Evolutionary conservation across 2,329 filamentous ascomycete species (phyloP).

Genomic region (Epichloe coenophiala): DNA sequence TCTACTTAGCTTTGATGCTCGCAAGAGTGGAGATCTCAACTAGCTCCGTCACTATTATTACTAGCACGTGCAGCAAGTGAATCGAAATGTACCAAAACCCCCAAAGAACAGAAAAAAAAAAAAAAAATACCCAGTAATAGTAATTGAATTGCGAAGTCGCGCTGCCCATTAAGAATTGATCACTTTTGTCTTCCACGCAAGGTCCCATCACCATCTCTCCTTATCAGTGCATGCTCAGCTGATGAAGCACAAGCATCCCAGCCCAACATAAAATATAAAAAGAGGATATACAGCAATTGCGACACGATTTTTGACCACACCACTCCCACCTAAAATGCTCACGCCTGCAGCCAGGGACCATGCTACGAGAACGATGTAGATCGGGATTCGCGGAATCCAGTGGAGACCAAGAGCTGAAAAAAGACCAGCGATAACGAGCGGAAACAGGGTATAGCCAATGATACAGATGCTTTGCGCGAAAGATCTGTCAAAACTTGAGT

Average conservation of each 20-base stretch:
- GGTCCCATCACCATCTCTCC: no score
- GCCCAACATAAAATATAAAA: slow-evolving; percentile 84
- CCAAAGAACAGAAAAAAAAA: no score
- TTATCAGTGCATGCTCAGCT: slow-evolving; percentile 41
- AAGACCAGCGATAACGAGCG: slow-evolving; percentile 81
- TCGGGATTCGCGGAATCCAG: slow-evolving; percentile 71
- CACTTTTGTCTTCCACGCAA: no score
- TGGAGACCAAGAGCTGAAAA: slow-evolving; percentile 78
- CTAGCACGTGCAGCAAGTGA: no score
- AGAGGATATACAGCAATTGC: slow-evolving; percentile 89
- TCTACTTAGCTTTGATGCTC: no score
- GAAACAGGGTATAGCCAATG: slow-evolving; percentile 96
- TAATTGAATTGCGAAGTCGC: no score
- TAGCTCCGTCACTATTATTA: no score
- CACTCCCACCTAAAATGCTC: slow-evolving; percentile 89
- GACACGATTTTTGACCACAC: slow-evolving; percentile 88
- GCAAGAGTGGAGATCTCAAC: no score
- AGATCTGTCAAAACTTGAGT: slow-evolving; percentile 43
- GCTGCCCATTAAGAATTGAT: no score
- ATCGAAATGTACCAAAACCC: no score
- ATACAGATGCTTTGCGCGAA: slow-evolving; percentile 97
- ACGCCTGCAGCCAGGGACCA: slow-evolving; percentile 95
- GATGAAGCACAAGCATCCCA: slow-evolving; percentile 95
- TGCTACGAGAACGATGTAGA: slow-evolving; percentile 75
- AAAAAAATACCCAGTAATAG: no score